Percentiles rank a stretch among this genome's conserved stretches.
These are phyloP conservation scores for Pelagomonas calceolata DNA, from an alignment of 108 stramenopile genomes.

Conservation along the genomic window DNA sequence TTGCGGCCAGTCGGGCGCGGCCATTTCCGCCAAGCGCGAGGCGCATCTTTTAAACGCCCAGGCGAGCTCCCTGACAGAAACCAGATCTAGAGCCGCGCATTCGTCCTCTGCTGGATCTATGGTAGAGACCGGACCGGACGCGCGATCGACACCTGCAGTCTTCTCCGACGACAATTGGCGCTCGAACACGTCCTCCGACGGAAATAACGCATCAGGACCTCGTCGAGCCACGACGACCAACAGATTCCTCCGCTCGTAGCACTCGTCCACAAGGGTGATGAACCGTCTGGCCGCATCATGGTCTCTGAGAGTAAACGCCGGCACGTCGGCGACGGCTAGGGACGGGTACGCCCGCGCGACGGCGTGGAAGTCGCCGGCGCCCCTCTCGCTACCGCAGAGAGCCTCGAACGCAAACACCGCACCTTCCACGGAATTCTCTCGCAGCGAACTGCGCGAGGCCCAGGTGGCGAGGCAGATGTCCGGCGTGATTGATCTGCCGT, in stretches of 20 bases:
- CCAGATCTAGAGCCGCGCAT: conserved; percentile 30
- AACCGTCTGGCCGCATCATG: conserved; percentile 47
- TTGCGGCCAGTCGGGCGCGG: conserved; percentile 25
- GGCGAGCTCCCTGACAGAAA: conserved; percentile 63
- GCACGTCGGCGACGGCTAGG: conserved; percentile 16
- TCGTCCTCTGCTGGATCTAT: neutral
- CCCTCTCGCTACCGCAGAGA: conserved; percentile 15
- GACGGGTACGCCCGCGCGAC: neutral
- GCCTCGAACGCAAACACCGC: conserved; percentile 14
- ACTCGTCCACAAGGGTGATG: conserved; percentile 48
- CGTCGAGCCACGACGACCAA: neutral
- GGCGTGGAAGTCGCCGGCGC: conserved; percentile 20
- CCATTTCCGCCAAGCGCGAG: conserved; percentile 73
- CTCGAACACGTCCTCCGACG: too few relatives aligned
- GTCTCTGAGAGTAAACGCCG: conserved; percentile 11
- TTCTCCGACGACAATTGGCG: too few relatives aligned
- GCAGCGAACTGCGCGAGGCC: neutral
- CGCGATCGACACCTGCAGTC: too few relatives aligned
- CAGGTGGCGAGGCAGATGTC: neutral
- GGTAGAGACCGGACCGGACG: too few relatives aligned
- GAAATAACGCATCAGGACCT: too few relatives aligned
- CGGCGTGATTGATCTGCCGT: neutral
- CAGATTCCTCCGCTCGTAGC: conserved; percentile 30
- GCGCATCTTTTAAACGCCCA: conserved; percentile 70
- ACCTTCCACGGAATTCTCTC: neutral